Percentiles rank a stretch among this genome's conserved stretches.
Conservation (phyloP, 2,329 filamentous ascomycete genomes). For the Escovopsis sp. region DNA sequence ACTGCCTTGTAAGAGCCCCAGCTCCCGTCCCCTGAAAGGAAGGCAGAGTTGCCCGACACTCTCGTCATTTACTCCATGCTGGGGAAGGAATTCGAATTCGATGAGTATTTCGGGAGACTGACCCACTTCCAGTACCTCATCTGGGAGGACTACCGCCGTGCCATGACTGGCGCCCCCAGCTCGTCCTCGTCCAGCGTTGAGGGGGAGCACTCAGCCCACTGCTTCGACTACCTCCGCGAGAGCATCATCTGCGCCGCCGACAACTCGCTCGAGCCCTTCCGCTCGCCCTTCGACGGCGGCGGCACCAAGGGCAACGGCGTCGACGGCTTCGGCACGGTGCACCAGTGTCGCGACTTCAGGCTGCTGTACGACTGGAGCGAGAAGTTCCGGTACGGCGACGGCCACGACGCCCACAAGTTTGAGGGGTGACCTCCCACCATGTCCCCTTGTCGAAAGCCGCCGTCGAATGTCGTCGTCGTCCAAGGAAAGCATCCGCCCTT, state of each 20-base stretch:
- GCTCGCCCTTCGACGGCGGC: conserved; percentile 1
- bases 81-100: no score
- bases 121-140: neutral
- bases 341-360: conserved; percentile 1
- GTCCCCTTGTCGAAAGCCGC: no score
- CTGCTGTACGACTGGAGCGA: conserved; percentile 1
- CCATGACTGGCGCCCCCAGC: neutral
- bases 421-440: no score
- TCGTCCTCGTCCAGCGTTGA: neutral
- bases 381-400: conserved; percentile 1
- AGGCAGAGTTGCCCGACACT: no score
- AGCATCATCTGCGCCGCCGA: conserved; percentile 2
- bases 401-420: conserved; percentile 1
- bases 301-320: conserved; percentile 1
- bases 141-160: neutral
- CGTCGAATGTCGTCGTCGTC: no score
- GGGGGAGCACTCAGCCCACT: conserved; percentile 1
- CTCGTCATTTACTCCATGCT: no score
- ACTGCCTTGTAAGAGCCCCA: neutral
- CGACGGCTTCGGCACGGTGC: conserved; percentile 2
- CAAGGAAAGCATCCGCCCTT: no score
- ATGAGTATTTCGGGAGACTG: no score
- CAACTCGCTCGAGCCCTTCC: conserved; percentile 1
- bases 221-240: conserved; percentile 1
- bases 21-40: neutral